phyloP scores from a whole-genome alignment of 495 filamentous ascomycete species.

The Xylaria longipes region DNA sequence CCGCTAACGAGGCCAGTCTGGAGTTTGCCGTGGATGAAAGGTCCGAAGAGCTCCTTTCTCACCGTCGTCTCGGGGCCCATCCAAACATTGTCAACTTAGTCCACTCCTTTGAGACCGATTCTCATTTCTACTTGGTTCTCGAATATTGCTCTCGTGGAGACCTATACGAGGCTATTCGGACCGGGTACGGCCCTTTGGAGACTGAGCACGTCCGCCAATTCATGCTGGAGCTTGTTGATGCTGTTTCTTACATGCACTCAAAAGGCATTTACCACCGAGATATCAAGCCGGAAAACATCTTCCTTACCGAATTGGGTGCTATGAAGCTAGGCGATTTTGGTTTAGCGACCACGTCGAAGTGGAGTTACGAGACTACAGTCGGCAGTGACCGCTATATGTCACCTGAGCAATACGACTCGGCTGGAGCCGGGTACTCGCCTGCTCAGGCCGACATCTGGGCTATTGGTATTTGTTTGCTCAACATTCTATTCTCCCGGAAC shows the following conservation, averaged over 20 bases:
- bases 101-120: conserved; percentile 88
- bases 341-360: conserved; percentile 81
- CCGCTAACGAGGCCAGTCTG: conserved; percentile 58
- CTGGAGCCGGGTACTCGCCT: conserved; percentile 85
- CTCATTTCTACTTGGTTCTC: conserved; percentile 89
- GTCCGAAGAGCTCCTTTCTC: conserved; percentile 86
- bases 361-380: conserved; percentile 89
- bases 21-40: conserved; percentile 74
- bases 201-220: conserved; percentile 96
- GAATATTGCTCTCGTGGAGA: conserved; percentile 97
- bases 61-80: conserved; percentile 77
- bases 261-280: conserved; percentile 96
- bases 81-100: conserved; percentile 94
- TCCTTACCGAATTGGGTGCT: conserved; percentile 80
- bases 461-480: conserved; percentile 92
- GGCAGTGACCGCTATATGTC: conserved; percentile 99
- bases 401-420: conserved; percentile 93
- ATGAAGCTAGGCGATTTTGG: conserved; percentile 99
- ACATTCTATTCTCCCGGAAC: conserved; percentile 94
- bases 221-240: conserved; percentile 92
- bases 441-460: conserved; percentile 94
- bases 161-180: conserved; percentile 94
- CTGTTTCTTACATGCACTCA: conserved; percentile 87
- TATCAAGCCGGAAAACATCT: conserved; percentile 99
- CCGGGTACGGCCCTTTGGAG: conserved; percentile 83